Evolutionary conservation across 768 basidiomycete genomes (phyloP).

Genomic region (Dioszegia crocea): DNA sequence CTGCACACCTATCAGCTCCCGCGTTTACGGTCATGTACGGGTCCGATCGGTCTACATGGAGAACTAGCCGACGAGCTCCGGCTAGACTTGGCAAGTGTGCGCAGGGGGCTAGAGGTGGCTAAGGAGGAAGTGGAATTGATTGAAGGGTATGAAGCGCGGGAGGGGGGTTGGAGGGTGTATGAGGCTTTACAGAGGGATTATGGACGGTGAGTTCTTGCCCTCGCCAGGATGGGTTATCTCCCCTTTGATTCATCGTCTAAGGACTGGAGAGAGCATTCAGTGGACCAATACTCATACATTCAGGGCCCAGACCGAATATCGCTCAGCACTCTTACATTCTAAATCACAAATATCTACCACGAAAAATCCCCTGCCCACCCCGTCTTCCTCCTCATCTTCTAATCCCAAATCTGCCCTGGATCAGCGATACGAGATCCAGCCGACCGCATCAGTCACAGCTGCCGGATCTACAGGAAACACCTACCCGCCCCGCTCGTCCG

Average conservation of each 20-base stretch:
- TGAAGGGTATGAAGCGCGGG: not conserved
- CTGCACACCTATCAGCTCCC: conserved; percentile 69
- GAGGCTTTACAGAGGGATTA: not conserved
- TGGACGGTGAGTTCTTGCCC: not conserved
- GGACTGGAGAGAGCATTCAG: too few species aligned
- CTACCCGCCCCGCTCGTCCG: not conserved
- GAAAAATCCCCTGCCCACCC: conserved; percentile 60
- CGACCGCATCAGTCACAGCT: conserved; percentile 57
- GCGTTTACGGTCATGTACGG: conserved; percentile 63
- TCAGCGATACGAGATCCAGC: conserved; percentile 66
- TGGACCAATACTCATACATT: not conserved
- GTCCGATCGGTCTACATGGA: conserved; percentile 68
- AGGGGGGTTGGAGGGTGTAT: conserved; percentile 4
- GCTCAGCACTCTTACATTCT: not conserved
- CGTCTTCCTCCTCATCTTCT: conserved; percentile 67
- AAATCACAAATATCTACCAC: conserved; percentile 52
- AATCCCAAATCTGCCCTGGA: conserved; percentile 61
- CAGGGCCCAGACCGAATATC: conserved; percentile 6
- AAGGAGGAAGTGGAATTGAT: conserved; percentile 3
- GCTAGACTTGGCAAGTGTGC: conserved; percentile 65
- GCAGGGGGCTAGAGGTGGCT: conserved; percentile 65
- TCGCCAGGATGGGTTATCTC: too few species aligned
- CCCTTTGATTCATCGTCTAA: too few species aligned
- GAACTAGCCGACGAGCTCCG: conserved; percentile 68
- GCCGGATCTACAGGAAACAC: too few species aligned